These are phyloP conservation scores for Cladosporium sp. DNA, from an alignment of 2,329 filamentous ascomycete genomes.

Conservation along the genomic window DNA sequence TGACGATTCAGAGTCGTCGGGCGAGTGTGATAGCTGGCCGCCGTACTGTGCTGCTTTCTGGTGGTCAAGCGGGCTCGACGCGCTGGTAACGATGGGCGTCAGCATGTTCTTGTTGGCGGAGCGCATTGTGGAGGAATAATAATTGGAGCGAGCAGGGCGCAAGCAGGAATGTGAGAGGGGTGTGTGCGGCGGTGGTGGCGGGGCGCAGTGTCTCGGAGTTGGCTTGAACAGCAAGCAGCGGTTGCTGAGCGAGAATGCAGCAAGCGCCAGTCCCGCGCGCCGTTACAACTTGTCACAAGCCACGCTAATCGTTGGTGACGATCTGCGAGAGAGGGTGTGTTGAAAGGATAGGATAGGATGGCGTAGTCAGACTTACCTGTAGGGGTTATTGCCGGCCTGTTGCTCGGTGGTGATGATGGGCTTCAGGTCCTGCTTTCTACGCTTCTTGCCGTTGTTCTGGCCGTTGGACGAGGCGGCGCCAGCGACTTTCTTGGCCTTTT, in stretches of 20 bases:
- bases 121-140: conserved; percentile 2
- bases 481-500: conserved; percentile 63
- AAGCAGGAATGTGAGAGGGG: conserved; percentile 4
- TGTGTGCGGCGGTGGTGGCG: conserved; percentile 4
- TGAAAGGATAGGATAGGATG: too few relatives aligned
- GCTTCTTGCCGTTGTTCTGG: conserved; percentile 56
- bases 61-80: conserved; percentile 25
- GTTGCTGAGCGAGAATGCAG: background rate
- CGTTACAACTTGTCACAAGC: too few relatives aligned
- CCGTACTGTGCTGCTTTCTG: conserved; percentile 40
- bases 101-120: conserved; percentile 20
- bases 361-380: conserved; percentile 37
- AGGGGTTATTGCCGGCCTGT: conserved; percentile 44
- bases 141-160: conserved; percentile 1
- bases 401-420: conserved; percentile 70
- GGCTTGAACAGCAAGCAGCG: conserved; percentile 6
- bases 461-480: conserved; percentile 47
- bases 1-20: conserved; percentile 57
- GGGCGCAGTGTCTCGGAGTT: conserved; percentile 9
- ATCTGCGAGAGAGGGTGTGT: too few relatives aligned
- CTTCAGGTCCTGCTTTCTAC: conserved; percentile 67
- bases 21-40: conserved; percentile 64
- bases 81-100: conserved; percentile 20
- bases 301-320: too few relatives aligned
- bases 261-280: conserved; percentile 1